A percentile compares a stretch with the other conserved stretches of the same genome.
Evolutionary conservation across 1,284 basidiomycete species (phyloP).

Genomic region (Apiotrichum siamense): DNA sequence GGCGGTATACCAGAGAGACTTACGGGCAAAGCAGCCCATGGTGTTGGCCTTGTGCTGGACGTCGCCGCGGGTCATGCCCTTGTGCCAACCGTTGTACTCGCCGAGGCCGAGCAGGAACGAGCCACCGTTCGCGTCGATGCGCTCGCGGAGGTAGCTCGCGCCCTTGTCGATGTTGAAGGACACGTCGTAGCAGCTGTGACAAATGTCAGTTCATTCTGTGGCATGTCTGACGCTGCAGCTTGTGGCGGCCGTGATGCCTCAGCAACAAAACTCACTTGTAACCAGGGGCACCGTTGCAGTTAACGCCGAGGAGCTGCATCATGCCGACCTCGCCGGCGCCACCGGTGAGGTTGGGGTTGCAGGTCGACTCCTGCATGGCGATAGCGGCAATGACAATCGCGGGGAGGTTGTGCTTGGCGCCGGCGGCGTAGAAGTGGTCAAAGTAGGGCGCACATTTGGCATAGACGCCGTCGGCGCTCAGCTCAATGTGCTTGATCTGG

Average conservation of each 20-base stretch:
- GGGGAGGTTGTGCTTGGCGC: constrained; percentile 20
- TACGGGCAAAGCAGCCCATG: background rate
- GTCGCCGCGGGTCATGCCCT: constrained; percentile 57
- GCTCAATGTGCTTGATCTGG: constrained; percentile 53
- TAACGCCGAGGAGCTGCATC: constrained; percentile 77
- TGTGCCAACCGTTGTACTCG: constrained; percentile 70
- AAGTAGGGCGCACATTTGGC: constrained; percentile 57
- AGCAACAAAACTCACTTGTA: constrained; percentile 31
- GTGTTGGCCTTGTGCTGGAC: constrained; percentile 2
- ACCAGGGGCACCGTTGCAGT: constrained; percentile 62
- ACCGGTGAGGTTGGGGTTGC: constrained; percentile 62
- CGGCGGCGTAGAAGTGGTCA: constrained; percentile 60
- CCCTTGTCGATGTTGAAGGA: constrained; percentile 56
- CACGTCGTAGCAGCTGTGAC: constrained; percentile 26
- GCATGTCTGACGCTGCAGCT: background rate
- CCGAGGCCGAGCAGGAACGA: constrained; percentile 61
- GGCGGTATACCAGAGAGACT: background rate
- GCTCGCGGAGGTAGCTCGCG: constrained; percentile 23
- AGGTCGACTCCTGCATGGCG: constrained; percentile 73
- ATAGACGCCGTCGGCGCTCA: constrained; percentile 58
- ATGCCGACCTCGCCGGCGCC: constrained; percentile 72
- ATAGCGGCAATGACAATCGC: constrained; percentile 74
- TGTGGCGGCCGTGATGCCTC: background rate
- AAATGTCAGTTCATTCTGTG: background rate
- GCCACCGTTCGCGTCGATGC: constrained; percentile 50